Base-by-base conservation (phyloP, 2,329 filamentous ascomycete species). In the Chaetomiaceae sp. region DNA sequence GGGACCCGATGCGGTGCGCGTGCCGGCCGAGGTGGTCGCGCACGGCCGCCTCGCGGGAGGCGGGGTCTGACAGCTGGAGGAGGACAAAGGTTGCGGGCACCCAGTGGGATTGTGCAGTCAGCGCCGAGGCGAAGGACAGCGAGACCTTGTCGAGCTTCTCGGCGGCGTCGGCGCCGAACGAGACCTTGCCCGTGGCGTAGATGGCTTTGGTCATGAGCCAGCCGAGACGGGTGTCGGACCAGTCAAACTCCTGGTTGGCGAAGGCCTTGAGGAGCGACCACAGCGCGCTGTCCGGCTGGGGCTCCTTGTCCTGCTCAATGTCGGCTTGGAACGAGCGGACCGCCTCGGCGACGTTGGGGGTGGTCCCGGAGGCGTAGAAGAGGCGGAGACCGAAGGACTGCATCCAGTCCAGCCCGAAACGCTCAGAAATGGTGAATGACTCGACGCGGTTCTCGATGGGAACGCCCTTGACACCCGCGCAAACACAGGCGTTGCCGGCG, bases 341-440 rank as follows among this genome's bases (percentile, higher is more conserved):
- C 3, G 91, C 91, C 42, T 78, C 75, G 46, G 85, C 82, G 39
- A 96, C 77, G 33, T 83, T 79, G 2, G 57, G 40, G 1, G 84
- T 77, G 31, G 81, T 75, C 2, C 81, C 77, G 37, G 84, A 88
- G 40, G 85, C 85, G 68, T 96, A 99, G 88, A 91, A 97, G 1
- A 99, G 76, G 39, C 91, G 84, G 46, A 99, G 78, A 11, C 89
- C 92, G 69, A 99, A 96, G 0, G 91, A 86, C 66, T 95, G 91
- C 68, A 89, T 85, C 94, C 94, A 99, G 67, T 95, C 88, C 33
- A 99, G 77, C 4, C 83, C 83, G 67, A 96, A 99, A 43, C 85
- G 85, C 63, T 88, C 81, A 1, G 90, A 88, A 59, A 99, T 88
- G 50, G 84, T 79, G 66, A 99, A 96, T 0, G 86, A 86, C 14